Percentiles rank a stretch among this genome's conserved stretches.
phyloP scores from a whole-genome alignment of 225 moss, liverwort and hornwort species.

The Polytrichum formosum region DNA sequence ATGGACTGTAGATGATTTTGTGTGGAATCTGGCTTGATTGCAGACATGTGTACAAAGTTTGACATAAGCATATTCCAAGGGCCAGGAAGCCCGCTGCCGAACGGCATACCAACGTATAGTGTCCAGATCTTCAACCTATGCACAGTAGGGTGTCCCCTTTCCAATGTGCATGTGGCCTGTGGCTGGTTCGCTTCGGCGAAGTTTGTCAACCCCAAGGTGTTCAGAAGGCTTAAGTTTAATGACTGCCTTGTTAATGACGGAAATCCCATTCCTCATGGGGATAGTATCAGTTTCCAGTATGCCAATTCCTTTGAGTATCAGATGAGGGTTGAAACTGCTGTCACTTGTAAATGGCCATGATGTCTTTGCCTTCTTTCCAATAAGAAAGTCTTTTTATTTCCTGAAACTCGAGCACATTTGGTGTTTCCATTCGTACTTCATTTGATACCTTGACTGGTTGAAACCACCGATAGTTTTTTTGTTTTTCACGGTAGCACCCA shows the following conservation, averaged over 20 bases:
- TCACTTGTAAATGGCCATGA: constrained; percentile 13
- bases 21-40: constrained; percentile 16
- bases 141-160: constrained; percentile 16
- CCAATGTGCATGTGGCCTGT: constrained; percentile 18
- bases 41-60: constrained; percentile 20
- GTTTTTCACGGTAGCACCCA: not conserved
- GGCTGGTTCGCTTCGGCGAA: constrained; percentile 21
- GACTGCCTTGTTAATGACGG: constrained; percentile 20
- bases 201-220: constrained; percentile 15
- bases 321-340: constrained; percentile 10
- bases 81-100: constrained; percentile 14
- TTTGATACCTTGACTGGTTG: not conserved
- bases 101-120: constrained; percentile 22
- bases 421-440: not conserved
- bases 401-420: not conserved
- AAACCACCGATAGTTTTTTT: not conserved
- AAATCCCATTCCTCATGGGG: constrained; percentile 5
- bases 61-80: constrained; percentile 23
- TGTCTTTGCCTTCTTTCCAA: not conserved
- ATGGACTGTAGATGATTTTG: not conserved
- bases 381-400: not conserved
- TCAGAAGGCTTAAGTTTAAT: constrained; percentile 15
- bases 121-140: constrained; percentile 23
- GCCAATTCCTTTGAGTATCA: constrained; percentile 20
- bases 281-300: constrained; percentile 17